phyloP scores from a whole-genome alignment of 1,284 basidiomycete genomes.

The Lignosus rhinocerotis region DNA sequence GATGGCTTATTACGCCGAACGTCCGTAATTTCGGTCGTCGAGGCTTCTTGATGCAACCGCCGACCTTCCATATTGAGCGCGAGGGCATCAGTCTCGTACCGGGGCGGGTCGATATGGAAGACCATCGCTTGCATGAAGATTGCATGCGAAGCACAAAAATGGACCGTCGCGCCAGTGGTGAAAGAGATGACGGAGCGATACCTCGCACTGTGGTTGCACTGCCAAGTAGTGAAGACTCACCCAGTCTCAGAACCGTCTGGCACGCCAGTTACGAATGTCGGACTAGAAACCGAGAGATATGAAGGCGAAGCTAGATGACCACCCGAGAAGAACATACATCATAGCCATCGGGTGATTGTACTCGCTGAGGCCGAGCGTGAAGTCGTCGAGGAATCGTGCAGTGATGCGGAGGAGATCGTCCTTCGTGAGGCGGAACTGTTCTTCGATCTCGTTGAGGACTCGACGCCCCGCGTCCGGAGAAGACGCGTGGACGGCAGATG shows the following conservation, averaged over 20 bases:
- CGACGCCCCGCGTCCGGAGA: constrained; percentile 21
- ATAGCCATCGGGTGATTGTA: constrained; percentile 87
- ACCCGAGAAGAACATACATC: constrained; percentile 59
- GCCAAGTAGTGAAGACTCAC: constrained; percentile 48
- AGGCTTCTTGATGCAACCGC: constrained; percentile 4
- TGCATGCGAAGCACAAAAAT: neutral
- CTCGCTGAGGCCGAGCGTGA: constrained; percentile 64
- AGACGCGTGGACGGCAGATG: constrained; percentile 24
- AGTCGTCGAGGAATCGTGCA: constrained; percentile 78
- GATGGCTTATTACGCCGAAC: constrained; percentile 18
- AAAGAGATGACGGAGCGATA: neutral
- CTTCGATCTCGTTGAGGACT: constrained; percentile 53
- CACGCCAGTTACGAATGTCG: constrained; percentile 88
- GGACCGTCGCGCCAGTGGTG: neutral
- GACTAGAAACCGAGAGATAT: constrained; percentile 44
- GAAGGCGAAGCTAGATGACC: neutral
- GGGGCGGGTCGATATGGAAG: constrained; percentile 18
- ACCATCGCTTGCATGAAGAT: neutral
- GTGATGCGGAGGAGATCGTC: constrained; percentile 69
- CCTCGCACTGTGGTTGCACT: neutral
- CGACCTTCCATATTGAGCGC: constrained; percentile 21
- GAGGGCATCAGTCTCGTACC: constrained; percentile 23
- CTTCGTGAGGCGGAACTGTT: constrained; percentile 68
- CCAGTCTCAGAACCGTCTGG: constrained; percentile 91
- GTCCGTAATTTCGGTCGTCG: constrained; percentile 16